Base-by-base conservation (phyloP, 2,329 filamentous ascomycete species). In the Diaporthe sp. region DNA sequence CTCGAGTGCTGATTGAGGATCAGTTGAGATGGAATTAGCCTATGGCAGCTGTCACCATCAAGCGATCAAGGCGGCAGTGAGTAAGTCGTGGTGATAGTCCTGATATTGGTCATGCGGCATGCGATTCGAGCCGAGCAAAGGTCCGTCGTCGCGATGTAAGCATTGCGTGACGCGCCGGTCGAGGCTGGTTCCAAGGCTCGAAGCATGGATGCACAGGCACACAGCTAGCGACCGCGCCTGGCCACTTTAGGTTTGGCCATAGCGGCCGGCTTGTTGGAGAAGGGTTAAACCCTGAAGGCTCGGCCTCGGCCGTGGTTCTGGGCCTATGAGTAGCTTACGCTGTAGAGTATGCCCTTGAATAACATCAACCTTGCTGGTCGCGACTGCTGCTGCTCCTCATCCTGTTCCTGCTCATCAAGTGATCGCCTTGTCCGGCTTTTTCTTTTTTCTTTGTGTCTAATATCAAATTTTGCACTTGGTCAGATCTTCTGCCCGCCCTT, bases 141-240 rank as follows among this genome's bases (percentile, higher is more conserved):
- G 17, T 70, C 65, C 58, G 58, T 62, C 34, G 71, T 73, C 71
- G 58, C 58, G 71, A 73, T 73, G n/a, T 15, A 37, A 67, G 13
- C 49, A 46, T 37, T 39, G 37, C 19, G 46, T 53, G 58, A 73
- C 71, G 71, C 71, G 71, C 71, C 51, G 19, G 58, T 44, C 49
- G 71, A 73, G 60, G 71, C 46, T 62, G 71, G 34, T 46, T 51
- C 60, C 25, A 67, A 39, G 65, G 65, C 65, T 68, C 46, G 31
- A 37, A 22, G 46, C 37, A 39, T 4, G 37, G 12, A 39, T 12
- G 12, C 53, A 10, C 7, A 28, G 62, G 44, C 15, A 25, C 62
- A 31, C 8, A 53, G 46, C 46, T 70, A 42, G 65, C 65, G 58
- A 13, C 25, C 37, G 51, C 68, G 49, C 67, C 67, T 39, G 67